Evolutionary conservation across 2,329 filamentous ascomycete species (phyloP).

Genomic region (Pseudogymnoascus sp.): DNA sequence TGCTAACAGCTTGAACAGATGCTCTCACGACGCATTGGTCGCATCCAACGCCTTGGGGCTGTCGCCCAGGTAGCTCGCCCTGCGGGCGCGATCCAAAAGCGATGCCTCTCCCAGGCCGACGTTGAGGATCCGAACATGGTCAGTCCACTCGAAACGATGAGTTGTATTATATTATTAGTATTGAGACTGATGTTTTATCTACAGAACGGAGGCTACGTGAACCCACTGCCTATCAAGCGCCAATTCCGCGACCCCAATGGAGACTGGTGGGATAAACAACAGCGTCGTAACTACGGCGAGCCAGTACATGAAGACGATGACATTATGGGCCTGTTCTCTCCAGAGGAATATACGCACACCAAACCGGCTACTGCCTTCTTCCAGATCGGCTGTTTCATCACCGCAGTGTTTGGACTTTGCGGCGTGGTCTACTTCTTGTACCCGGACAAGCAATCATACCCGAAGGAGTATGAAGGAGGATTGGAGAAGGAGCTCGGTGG

Average conservation of each 20-base stretch:
- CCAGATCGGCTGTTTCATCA: conserved; percentile 61
- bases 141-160: conserved; percentile 27
- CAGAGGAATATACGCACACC: conserved; percentile 80
- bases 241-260: conserved; percentile 87
- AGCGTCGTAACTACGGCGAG: conserved; percentile 93
- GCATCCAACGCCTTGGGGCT: conserved; percentile 32
- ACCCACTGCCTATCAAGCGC: conserved; percentile 73
- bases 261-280: conserved; percentile 97
- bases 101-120: conserved; percentile 37
- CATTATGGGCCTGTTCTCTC: conserved; percentile 78
- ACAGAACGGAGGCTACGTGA: conserved; percentile 81
- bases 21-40: conserved; percentile 36
- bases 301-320: conserved; percentile 96
- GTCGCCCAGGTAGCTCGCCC: conserved; percentile 24
- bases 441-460: conserved; percentile 62
- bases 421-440: conserved; percentile 62
- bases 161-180: background rate
- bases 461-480: conserved; percentile 64
- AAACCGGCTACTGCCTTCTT: conserved; percentile 61
- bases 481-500: conserved; percentile 70
- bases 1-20: conserved; percentile 24
- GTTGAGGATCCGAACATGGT: conserved; percentile 61
- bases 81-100: conserved; percentile 30
- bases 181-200: conserved; percentile 4
- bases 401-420: conserved; percentile 53